Percentiles rank a stretch among this genome's conserved stretches.
These are phyloP conservation scores for Dioscorea cayenensis DNA, from an alignment of 116 monocot genomes.

Conservation along the genomic window DNA sequence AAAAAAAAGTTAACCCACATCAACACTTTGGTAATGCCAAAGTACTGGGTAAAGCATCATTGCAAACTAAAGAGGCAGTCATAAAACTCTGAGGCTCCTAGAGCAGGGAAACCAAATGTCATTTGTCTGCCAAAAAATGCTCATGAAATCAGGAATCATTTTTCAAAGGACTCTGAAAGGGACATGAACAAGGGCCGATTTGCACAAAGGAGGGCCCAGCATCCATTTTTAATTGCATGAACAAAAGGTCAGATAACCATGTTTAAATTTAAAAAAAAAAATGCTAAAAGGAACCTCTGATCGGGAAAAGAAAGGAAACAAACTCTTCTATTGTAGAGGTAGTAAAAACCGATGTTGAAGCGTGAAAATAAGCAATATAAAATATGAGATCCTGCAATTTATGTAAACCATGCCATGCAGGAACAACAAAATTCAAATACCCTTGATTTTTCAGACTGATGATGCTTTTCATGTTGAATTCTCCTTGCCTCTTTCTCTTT, in stretches of 20 bases:
- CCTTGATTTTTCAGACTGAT: constrained; percentile 34
- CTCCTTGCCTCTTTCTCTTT: constrained; percentile 57
- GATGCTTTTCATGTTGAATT: constrained; percentile 33
- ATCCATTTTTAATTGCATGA: too few species aligned
- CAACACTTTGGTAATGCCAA: background rate
- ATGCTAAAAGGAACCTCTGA: too few species aligned
- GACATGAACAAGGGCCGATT: too few species aligned
- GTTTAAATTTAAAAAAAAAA: too few species aligned
- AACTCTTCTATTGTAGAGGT: too few species aligned
- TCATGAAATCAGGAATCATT: too few species aligned
- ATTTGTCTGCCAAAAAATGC: background rate
- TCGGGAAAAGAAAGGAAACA: too few species aligned
- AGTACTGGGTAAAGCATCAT: background rate
- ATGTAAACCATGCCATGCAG: background rate
- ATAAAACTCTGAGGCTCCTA: background rate
- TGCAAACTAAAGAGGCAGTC: background rate
- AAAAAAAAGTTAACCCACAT: background rate
- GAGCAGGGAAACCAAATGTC: background rate
- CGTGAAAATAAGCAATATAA: background rate
- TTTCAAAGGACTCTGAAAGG: too few species aligned
- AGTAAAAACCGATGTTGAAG: too few species aligned
- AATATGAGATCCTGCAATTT: background rate
- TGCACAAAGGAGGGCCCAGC: too few species aligned
- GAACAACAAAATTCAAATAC: constrained; percentile 22
- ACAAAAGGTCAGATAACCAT: too few species aligned